Percentiles rank a stretch among this genome's conserved stretches.
These are phyloP conservation scores for Teratosphaeriaceae sp. DNA, from an alignment of 2,329 filamentous ascomycete genomes.

Conservation along the genomic window DNA sequence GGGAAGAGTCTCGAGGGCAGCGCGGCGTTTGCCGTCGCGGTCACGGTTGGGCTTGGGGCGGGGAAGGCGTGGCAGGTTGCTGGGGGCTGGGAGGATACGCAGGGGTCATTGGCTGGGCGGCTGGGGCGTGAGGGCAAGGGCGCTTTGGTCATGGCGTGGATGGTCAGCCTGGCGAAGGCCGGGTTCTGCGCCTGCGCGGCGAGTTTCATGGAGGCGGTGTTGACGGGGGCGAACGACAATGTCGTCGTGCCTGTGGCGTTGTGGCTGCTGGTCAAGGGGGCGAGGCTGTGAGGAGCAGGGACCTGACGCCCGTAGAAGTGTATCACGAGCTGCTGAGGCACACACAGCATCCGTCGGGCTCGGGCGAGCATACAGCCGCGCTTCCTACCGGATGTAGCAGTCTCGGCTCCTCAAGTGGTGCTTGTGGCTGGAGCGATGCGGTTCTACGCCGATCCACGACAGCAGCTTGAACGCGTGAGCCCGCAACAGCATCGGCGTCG, in stretches of 20 bases:
- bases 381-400: too few species aligned
- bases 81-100: slow-evolving; percentile 58
- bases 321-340: not conserved
- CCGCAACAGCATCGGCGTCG: too few species aligned
- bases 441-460: too few species aligned
- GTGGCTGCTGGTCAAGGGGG: slow-evolving; percentile 83
- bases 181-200: slow-evolving; percentile 68
- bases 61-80: slow-evolving; percentile 68
- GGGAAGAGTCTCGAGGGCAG: slow-evolving; percentile 91
- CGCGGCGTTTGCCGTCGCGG: slow-evolving; percentile 72
- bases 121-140: slow-evolving; percentile 7
- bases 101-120: slow-evolving; percentile 1
- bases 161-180: slow-evolving; percentile 49
- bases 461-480: too few species aligned
- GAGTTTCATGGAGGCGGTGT: slow-evolving; percentile 86
- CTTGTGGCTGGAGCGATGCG: too few species aligned
- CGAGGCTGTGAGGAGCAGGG: slow-evolving; percentile 50
- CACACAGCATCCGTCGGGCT: too few species aligned
- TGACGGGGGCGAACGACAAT: slow-evolving; percentile 97
- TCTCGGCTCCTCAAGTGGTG: too few species aligned
- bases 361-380: too few species aligned
- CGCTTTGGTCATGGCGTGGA: slow-evolving; percentile 16
- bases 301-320: too few species aligned
- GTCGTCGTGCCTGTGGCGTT: slow-evolving; percentile 90
- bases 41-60: slow-evolving; percentile 64